Percentiles rank a stretch among this genome's conserved stretches.
Conservation (phyloP, 2,329 filamentous ascomycete species). For the Calonectria fujianensis region DNA sequence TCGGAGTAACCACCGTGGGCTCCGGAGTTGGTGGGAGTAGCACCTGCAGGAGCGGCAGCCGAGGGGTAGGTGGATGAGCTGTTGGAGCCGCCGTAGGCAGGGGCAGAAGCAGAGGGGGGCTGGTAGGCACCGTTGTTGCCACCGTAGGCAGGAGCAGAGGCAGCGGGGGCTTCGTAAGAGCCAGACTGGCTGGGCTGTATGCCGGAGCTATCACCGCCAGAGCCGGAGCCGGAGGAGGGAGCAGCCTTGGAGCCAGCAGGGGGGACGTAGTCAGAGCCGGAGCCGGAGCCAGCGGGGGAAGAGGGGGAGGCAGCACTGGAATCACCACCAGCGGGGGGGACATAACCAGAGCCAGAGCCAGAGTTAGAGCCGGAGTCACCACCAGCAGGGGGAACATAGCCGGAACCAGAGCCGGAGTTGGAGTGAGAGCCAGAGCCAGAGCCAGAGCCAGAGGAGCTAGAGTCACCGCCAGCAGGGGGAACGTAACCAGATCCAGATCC, state of each 20-base stretch:
- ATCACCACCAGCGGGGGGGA: background rate
- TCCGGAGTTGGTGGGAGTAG: background rate
- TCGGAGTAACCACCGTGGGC: background rate
- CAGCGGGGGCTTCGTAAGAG: background rate
- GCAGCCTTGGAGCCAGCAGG: background rate
- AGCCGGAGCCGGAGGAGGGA: background rate
- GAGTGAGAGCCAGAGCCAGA: background rate
- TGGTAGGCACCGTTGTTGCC: background rate
- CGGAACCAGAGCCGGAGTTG: background rate
- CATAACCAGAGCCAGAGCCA: background rate
- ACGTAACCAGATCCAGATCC: background rate
- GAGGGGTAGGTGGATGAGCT: slow-evolving; percentile 7
- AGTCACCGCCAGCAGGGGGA: background rate
- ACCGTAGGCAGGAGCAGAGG: slow-evolving; percentile 9
- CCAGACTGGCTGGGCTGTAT: slow-evolving; percentile 10
- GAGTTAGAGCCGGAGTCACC: background rate
- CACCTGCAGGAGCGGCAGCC: background rate
- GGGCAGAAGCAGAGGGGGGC: background rate
- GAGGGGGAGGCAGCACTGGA: background rate
- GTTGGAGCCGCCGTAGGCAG: slow-evolving; percentile 6
- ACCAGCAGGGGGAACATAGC: background rate
- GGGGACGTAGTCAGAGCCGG: background rate
- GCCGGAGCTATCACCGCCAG: slow-evolving; percentile 1
- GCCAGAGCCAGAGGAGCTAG: too few species aligned
- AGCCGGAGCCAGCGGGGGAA: background rate